A percentile compares a stretch with the other conserved stretches of the same genome.
Evolutionary conservation across 305 asterid species (phyloP).

Genomic region (Rubia tinctorum): DNA sequence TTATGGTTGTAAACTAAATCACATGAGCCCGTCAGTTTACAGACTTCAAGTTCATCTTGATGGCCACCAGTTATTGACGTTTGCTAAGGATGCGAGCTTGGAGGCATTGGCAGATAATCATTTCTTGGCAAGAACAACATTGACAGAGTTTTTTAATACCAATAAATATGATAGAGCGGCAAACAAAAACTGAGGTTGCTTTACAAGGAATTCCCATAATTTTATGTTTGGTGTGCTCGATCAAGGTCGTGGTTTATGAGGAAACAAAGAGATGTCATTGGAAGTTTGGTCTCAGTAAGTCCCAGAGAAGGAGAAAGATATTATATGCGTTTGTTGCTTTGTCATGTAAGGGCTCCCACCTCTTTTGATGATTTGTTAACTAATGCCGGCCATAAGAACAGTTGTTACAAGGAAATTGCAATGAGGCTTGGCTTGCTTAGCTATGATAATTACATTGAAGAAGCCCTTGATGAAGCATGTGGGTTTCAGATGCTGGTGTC

Average conservation of each 20-base stretch:
- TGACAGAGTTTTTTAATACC: too few species aligned
- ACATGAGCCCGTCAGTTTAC: neutral
- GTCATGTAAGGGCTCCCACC: neutral
- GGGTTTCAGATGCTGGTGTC: neutral
- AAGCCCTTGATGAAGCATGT: neutral
- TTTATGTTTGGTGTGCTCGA: neutral
- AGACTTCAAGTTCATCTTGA: neutral
- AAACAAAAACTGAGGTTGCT: neutral
- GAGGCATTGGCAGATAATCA: neutral
- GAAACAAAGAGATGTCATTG: neutral
- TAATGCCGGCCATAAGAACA: neutral
- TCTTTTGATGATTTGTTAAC: neutral
- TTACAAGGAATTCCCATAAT: neutral
- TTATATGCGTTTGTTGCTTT: neutral
- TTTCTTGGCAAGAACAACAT: neutral
- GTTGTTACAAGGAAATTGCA: neutral
- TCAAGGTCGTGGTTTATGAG: neutral
- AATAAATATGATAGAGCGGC: neutral
- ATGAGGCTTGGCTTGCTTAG: neutral
- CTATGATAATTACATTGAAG: neutral
- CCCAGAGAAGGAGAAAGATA: constrained; percentile 7
- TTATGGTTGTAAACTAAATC: neutral
- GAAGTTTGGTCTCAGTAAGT: neutral
- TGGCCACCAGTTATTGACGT: neutral
- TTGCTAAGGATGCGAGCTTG: neutral